Evolutionary conservation across 2,329 filamentous ascomycete species (phyloP).

Genomic region (Phialophora verrucosa): DNA sequence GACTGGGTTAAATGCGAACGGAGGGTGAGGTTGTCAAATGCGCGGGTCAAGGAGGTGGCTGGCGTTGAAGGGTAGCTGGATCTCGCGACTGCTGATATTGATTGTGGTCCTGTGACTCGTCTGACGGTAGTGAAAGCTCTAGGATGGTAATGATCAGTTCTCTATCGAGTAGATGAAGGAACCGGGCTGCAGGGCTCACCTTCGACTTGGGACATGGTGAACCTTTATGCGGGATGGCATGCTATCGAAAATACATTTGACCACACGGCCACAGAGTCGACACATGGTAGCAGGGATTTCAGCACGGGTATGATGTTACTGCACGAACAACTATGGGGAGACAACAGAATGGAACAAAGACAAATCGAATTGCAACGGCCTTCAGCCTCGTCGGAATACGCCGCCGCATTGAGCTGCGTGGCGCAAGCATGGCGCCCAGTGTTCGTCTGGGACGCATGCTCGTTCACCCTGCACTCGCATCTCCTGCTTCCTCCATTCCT

Average conservation of each 20-base stretch:
- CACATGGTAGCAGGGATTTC: conserved; percentile 35
- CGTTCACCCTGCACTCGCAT: conserved; percentile 9
- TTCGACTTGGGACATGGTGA: conserved; percentile 32
- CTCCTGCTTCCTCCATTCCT: conserved; percentile 10
- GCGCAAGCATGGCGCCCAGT: not conserved
- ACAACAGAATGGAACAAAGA: conserved; percentile 6
- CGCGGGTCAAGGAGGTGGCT: conserved; percentile 24
- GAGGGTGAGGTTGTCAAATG: conserved; percentile 31
- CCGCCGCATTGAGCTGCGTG: not conserved
- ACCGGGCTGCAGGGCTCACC: conserved; percentile 24
- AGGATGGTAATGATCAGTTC: conserved; percentile 11
- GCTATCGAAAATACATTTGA: conserved; percentile 40
- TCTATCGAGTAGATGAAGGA: not conserved
- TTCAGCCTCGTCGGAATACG: conserved; percentile 10
- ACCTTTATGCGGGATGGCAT: conserved; percentile 38
- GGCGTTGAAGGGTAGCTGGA: conserved; percentile 12
- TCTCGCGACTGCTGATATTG: conserved; percentile 3
- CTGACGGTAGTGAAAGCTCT: conserved; percentile 37
- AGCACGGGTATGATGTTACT: not conserved
- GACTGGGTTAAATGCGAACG: conserved; percentile 16
- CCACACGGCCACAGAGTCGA: conserved; percentile 39
- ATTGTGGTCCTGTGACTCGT: conserved; percentile 19
- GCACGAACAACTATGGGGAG: not conserved
- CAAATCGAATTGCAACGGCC: not conserved
- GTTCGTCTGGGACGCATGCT: conserved; percentile 4